phyloP scores from a whole-genome alignment of 176 grass and related monocot genomes.

The Pontederia crassipes region DNA sequence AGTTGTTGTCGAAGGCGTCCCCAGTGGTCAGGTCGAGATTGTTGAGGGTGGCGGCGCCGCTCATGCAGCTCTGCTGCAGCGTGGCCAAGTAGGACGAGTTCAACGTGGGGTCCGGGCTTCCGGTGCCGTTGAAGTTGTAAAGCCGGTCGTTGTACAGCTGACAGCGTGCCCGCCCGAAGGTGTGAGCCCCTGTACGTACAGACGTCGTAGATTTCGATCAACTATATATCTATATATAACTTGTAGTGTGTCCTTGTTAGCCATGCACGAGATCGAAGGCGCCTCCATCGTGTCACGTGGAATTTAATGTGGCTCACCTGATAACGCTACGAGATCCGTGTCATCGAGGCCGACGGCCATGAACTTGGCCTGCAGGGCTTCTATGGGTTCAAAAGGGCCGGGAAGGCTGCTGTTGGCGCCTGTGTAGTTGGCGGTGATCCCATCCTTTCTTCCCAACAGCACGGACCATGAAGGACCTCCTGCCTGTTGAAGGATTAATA shows the following conservation, averaged over 20 bases:
- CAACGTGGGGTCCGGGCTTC: constrained; percentile 35
- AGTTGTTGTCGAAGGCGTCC: constrained; percentile 46
- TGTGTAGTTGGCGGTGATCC: constrained; percentile 15
- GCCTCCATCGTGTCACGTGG: not conserved
- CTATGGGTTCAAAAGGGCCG: constrained; percentile 23
- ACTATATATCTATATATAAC: no score
- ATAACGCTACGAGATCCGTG: constrained; percentile 56
- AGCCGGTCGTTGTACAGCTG: constrained; percentile 27
- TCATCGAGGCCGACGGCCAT: not conserved
- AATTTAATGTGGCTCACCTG: constrained; percentile 18
- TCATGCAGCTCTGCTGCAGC: constrained; percentile 29
- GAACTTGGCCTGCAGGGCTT: constrained; percentile 22
- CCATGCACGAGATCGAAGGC: not conserved
- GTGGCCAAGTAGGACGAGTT: constrained; percentile 3
- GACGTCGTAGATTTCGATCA: no score
- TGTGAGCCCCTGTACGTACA: constrained; percentile 37
- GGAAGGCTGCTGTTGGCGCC: constrained; percentile 19
- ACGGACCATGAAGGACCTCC: constrained; percentile 49
- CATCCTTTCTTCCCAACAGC: constrained; percentile 46
- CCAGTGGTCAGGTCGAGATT: constrained; percentile 50
- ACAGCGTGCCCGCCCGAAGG: constrained; percentile 47
- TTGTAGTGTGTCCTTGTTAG: not conserved
- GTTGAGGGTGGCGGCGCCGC: constrained; percentile 3
- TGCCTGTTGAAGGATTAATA: constrained; percentile 20
- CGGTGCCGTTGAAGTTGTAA: constrained; percentile 47